Conservation (phyloP, 331 rosid species). For the Prunus yedoensis region DNA sequence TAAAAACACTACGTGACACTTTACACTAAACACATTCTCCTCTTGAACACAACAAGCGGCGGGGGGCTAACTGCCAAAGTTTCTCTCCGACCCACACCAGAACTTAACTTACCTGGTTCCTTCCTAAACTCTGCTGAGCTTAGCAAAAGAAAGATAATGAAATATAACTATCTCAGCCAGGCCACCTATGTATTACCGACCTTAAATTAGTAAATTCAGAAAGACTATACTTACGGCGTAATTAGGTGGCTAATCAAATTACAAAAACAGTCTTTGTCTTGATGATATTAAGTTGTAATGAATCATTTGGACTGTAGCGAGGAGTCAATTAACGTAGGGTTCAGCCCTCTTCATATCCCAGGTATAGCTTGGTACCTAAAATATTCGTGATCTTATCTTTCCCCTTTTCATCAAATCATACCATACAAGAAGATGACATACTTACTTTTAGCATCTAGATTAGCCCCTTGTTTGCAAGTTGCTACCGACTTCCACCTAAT, state of each 20-base stretch:
- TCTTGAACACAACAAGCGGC: background rate
- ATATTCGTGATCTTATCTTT: background rate
- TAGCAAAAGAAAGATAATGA: background rate
- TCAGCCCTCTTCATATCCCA: too few species aligned
- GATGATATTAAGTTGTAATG: too few species aligned
- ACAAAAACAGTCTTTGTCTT: too few species aligned
- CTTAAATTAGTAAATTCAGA: background rate
- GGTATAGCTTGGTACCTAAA: background rate
- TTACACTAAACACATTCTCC: too few species aligned
- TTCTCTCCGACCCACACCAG: slow-evolving; percentile 2
- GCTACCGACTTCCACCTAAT: background rate
- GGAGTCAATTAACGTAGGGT: background rate
- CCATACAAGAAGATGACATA: background rate
- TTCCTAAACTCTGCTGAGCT: background rate
- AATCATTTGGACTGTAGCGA: background rate
- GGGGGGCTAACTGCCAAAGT: background rate
- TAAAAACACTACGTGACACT: too few species aligned
- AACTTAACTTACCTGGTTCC: too few species aligned
- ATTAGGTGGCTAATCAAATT: background rate
- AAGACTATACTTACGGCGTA: background rate
- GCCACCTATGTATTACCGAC: background rate
- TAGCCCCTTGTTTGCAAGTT: background rate
- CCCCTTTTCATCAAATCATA: background rate
- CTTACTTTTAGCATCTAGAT: too few species aligned
- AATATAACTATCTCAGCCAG: background rate